A percentile compares a stretch with the other conserved stretches of the same genome.
These are phyloP conservation scores for Hortiboletus rubellus DNA, from an alignment of 1,284 basidiomycete genomes.

Conservation along the genomic window DNA sequence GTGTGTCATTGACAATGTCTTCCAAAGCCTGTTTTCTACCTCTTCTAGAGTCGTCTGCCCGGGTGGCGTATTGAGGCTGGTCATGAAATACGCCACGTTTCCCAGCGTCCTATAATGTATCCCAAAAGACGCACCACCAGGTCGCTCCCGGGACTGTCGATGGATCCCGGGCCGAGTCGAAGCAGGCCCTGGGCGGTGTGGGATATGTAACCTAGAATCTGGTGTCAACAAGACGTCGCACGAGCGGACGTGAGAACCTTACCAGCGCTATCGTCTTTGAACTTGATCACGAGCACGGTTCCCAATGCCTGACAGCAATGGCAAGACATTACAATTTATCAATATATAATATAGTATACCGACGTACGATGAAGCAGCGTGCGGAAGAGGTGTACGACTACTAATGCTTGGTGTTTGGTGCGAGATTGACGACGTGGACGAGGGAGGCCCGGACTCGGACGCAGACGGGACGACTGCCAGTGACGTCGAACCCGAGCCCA, in stretches of 20 bases:
- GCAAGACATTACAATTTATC: too few species aligned
- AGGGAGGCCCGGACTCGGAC: too few species aligned
- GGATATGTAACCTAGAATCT: constrained; percentile 69
- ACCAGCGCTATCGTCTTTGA: constrained; percentile 64
- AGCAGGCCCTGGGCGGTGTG: constrained; percentile 67
- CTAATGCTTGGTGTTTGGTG: too few species aligned
- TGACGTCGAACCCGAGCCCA: too few species aligned
- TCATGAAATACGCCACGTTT: constrained; percentile 94
- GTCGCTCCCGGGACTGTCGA: constrained; percentile 37
- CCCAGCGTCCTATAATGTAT: constrained; percentile 91
- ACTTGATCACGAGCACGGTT: constrained; percentile 81
- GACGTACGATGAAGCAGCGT: too few species aligned
- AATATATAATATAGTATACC: too few species aligned
- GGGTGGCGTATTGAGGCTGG: constrained; percentile 78
- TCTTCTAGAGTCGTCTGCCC: constrained; percentile 52
- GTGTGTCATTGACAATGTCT: constrained; percentile 27
- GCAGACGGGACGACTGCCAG: too few species aligned
- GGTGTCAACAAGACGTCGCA: constrained; percentile 5
- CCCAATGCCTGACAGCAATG: too few species aligned
- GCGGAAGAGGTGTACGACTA: too few species aligned
- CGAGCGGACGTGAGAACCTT: constrained; percentile 22
- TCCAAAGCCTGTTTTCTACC: constrained; percentile 63
- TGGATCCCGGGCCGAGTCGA: too few species aligned
- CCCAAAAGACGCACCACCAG: constrained; percentile 62
- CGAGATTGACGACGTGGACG: too few species aligned